These are phyloP conservation scores for Penicillium occitanis DNA, from an alignment of 2,329 filamentous ascomycete genomes.

Conservation along the genomic window DNA sequence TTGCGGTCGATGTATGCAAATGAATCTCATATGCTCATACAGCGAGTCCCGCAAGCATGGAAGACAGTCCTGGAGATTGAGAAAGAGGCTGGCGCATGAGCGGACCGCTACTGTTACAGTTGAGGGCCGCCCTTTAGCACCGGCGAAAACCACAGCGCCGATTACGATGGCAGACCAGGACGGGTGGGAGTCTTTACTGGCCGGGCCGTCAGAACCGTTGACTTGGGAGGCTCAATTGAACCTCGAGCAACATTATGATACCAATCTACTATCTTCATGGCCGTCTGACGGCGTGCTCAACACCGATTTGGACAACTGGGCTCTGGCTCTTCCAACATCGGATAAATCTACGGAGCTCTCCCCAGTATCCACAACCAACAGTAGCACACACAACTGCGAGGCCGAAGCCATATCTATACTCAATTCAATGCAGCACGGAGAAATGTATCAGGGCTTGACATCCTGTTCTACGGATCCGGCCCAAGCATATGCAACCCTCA, in stretches of 20 bases:
- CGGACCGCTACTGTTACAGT: background rate
- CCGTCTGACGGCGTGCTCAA: background rate
- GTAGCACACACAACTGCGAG: constrained; percentile 12
- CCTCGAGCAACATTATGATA: background rate
- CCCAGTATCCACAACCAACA: background rate
- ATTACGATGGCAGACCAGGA: background rate
- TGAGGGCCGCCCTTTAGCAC: background rate
- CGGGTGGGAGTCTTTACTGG: background rate
- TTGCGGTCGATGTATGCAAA: background rate
- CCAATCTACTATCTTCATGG: constrained; percentile 3
- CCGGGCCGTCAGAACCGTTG: background rate
- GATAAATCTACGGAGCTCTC: background rate
- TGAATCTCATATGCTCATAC: constrained; percentile 1
- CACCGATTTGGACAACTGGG: background rate
- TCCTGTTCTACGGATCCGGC: constrained; percentile 3
- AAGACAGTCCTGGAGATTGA: constrained; percentile 1
- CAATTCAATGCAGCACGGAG: constrained; percentile 12
- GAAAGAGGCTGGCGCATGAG: background rate
- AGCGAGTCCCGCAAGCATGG: constrained; percentile 17
- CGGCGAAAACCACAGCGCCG: background rate
- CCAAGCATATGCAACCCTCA: background rate
- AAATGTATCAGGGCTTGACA: constrained; percentile 3
- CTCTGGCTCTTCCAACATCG: background rate
- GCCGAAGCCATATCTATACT: constrained; percentile 14
- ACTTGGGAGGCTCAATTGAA: background rate